A percentile compares a stretch with the other conserved stretches of the same genome.
Conservation (phyloP, 495 filamentous ascomycete genomes). For the Aspergillus heteromorphus region DNA sequence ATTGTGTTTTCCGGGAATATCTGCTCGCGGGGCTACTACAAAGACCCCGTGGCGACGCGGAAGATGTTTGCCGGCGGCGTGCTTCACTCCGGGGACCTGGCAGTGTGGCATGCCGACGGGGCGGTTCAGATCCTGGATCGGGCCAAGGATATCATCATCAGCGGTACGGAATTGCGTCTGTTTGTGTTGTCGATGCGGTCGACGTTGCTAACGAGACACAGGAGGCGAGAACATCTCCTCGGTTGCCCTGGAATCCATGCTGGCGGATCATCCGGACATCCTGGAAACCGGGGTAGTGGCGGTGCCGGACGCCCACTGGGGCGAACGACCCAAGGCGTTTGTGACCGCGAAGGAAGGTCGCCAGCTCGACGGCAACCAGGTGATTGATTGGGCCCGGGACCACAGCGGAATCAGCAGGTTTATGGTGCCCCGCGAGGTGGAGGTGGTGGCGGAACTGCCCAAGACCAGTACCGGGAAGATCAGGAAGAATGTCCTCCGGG, state of each 20-base stretch:
- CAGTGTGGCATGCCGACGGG: conserved; percentile 86
- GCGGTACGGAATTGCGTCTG: conserved; percentile 51
- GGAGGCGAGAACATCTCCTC: conserved; percentile 97
- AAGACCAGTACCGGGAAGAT: conserved; percentile 97
- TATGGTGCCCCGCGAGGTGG: conserved; percentile 93
- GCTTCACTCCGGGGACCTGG: conserved; percentile 83
- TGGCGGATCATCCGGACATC: conserved; percentile 83
- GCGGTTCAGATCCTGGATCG: conserved; percentile 88
- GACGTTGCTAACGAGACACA: conserved; percentile 25
- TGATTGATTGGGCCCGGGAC: conserved; percentile 82
- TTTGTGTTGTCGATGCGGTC: too few relatives aligned
- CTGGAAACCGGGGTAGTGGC: conserved; percentile 88
- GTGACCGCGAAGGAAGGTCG: conserved; percentile 68
- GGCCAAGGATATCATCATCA: conserved; percentile 97
- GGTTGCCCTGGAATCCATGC: conserved; percentile 84
- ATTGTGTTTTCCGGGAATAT: conserved; percentile 90
- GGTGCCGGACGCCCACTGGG: conserved; percentile 89
- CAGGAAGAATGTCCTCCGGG: conserved; percentile 86
- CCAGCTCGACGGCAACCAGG: conserved; percentile 56
- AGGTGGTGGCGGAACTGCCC: conserved; percentile 79
- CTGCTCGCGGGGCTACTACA: conserved; percentile 86
- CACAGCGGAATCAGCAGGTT: conserved; percentile 79
- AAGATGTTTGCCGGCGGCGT: conserved; percentile 87
- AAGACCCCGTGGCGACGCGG: conserved; percentile 78
- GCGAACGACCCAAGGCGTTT: conserved; percentile 91